Conservation (phyloP, 2,329 filamentous ascomycete species). For the Scedosporium dehoogii region DNA sequence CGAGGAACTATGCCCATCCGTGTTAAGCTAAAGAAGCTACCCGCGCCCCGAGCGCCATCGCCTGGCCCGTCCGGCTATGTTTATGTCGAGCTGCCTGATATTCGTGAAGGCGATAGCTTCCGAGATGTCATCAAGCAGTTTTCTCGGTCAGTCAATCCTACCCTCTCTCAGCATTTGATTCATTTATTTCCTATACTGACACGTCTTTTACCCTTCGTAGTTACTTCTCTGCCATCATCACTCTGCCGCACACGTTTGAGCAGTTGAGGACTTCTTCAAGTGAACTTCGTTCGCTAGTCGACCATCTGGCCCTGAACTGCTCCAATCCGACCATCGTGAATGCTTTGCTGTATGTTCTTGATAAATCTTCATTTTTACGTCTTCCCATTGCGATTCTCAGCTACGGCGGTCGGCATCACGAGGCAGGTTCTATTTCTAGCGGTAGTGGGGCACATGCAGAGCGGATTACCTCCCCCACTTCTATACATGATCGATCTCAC, state of each 20-base stretch:
- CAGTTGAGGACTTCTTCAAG: constrained; percentile 57
- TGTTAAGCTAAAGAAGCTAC: constrained; percentile 16
- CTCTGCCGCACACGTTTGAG: constrained; percentile 60
- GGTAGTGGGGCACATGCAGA: too few species aligned
- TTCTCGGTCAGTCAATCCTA: constrained; percentile 36
- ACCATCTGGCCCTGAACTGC: constrained; percentile 52
- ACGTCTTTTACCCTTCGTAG: constrained; percentile 23
- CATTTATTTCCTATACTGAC: neutral
- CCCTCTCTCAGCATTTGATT: too few species aligned
- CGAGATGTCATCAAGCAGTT: constrained; percentile 53
- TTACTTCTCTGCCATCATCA: constrained; percentile 53
- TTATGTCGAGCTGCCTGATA: constrained; percentile 18
- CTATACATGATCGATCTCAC: neutral
- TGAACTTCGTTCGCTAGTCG: constrained; percentile 47
- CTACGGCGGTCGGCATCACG: too few species aligned
- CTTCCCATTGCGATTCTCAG: neutral
- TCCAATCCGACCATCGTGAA: constrained; percentile 63
- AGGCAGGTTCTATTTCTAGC: too few species aligned
- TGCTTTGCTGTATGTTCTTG: constrained; percentile 54
- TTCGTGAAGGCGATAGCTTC: constrained; percentile 21
- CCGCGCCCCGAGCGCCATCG: constrained; percentile 13
- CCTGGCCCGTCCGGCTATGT: constrained; percentile 18
- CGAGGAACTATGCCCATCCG: constrained; percentile 18
- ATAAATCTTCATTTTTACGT: neutral
- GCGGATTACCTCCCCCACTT: neutral